Base-by-base conservation (phyloP, 2,329 filamentous ascomycete genomes). In the Lasiodiplodia sp. region DNA sequence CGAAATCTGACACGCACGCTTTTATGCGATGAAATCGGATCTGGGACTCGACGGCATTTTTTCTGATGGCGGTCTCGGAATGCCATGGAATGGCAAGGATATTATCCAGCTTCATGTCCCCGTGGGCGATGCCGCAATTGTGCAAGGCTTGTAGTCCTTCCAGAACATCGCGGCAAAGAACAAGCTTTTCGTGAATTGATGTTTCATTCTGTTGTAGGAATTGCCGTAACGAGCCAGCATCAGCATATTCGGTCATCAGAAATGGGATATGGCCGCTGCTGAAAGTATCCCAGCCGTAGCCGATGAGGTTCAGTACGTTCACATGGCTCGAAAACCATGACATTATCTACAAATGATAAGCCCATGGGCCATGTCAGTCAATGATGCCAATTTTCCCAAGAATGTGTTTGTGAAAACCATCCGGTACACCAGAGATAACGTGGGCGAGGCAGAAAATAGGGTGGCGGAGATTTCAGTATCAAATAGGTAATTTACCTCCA, bases 51-150 rank as follows among this genome's bases (percentile, higher is more conserved):
- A 6, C 4, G 25, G 25, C 4, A 5, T 1, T 28, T 28, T 5
- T 28, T 14, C 2, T 0, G 55, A 8, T 23, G 16, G 16, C n/a
- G 28, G 8, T 31, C 5, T 23, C 40, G 0, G 25, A 6, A 28
- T 25, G 6, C 28, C 18, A 5, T n/a, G 23, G 34, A 8, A 21
- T 18, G 23, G 11, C 31, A n/a, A 71, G 66, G 21, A 72, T 49
- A 53, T 72, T 72, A 5, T 72, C 70, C 4, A 71, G 68, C 56
- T 72, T 72, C 16, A 72, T 18, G 25, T 72, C 70, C 7, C 70
- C 69, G 55, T 72, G 70, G 1, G 60, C 70, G 11, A 72, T 53
- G 16, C 68, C 65, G 25, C 56, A 66, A 6, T 52, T 34, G 31
- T 72, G 70, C 23, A 72, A 34, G 2, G 21, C 57, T 21, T 71